Evolutionary conservation across 1,284 basidiomycete genomes (phyloP).

Genomic region (Cutaneotrichosporon arboriforme): DNA sequence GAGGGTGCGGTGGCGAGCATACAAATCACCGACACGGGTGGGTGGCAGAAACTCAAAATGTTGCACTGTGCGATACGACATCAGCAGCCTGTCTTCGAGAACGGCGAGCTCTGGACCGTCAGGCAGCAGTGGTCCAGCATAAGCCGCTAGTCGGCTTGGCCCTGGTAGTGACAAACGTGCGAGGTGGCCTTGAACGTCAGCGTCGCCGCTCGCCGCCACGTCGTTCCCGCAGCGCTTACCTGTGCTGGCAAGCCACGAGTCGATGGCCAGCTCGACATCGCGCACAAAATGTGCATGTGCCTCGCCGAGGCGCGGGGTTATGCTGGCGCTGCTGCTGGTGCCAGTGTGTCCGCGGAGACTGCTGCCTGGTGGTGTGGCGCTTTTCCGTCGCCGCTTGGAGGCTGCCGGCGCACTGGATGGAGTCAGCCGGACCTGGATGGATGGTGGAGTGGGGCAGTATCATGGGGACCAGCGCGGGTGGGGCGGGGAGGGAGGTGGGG

Average conservation of each 20-base stretch:
- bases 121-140: conserved; percentile 6
- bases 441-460: not conserved
- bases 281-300: conserved; percentile 17
- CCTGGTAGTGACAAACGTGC: conserved; percentile 14
- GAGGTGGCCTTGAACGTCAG: conserved; percentile 13
- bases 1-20: conserved; percentile 19
- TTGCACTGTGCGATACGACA: conserved; percentile 13
- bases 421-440: not conserved
- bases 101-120: conserved; percentile 1
- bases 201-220: not conserved
- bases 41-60: conserved; percentile 16
- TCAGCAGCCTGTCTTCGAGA: conserved; percentile 15
- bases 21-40: conserved; percentile 14
- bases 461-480: not conserved
- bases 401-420: conserved; percentile 14
- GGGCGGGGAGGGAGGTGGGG: not conserved
- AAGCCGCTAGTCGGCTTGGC: conserved; percentile 1
- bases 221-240: conserved; percentile 7
- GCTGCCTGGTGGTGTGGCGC: conserved; percentile 3
- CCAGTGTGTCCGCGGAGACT: not conserved
- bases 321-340: too few relatives aligned
- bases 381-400: conserved; percentile 16
- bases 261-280: conserved; percentile 18
- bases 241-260: conserved; percentile 16
- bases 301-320: conserved; percentile 7